Conservation (phyloP, 495 filamentous ascomycete genomes). For the Xylaria scruposa region DNA sequence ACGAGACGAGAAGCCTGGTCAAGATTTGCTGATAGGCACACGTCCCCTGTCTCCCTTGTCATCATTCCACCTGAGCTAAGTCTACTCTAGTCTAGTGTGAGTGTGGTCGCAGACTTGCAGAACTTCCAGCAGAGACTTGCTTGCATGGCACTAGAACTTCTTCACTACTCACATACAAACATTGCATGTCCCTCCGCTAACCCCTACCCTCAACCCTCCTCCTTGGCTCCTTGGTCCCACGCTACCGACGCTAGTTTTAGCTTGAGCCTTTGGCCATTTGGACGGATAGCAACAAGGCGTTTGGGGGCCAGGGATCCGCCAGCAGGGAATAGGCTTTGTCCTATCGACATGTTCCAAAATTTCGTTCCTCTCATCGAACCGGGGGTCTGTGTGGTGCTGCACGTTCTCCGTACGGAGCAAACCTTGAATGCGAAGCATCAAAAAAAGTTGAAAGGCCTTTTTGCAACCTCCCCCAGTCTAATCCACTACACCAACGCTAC, state of each 20-base stretch:
- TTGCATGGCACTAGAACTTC: not conserved
- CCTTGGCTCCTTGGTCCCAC: slow-evolving; percentile 15
- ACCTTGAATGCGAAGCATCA: slow-evolving; percentile 35
- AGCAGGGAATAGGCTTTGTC: slow-evolving; percentile 40
- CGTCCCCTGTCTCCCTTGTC: slow-evolving; percentile 5
- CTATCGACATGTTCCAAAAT: slow-evolving; percentile 40
- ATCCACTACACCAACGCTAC: slow-evolving; percentile 37
- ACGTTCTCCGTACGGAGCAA: slow-evolving; percentile 29
- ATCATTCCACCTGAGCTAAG: not conserved
- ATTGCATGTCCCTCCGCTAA: not conserved
- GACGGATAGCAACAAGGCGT: slow-evolving; percentile 13
- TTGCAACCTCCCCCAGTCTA: slow-evolving; percentile 41
- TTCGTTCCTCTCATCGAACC: slow-evolving; percentile 41
- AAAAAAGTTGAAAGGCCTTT: slow-evolving; percentile 34
- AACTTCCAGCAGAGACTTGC: slow-evolving; percentile 16
- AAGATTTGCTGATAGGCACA: slow-evolving; percentile 1
- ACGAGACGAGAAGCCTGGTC: not conserved
- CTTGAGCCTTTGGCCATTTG: slow-evolving; percentile 16
- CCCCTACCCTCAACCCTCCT: slow-evolving; percentile 13
- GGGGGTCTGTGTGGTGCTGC: slow-evolving; percentile 25
- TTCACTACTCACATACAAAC: not conserved
- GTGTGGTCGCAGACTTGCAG: not conserved
- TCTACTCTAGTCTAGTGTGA: not conserved
- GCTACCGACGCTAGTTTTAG: slow-evolving; percentile 13
- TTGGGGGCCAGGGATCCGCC: slow-evolving; percentile 42